phyloP scores from a whole-genome alignment of 164 flowering plant species.

The Umbilicus rupestris region DNA sequence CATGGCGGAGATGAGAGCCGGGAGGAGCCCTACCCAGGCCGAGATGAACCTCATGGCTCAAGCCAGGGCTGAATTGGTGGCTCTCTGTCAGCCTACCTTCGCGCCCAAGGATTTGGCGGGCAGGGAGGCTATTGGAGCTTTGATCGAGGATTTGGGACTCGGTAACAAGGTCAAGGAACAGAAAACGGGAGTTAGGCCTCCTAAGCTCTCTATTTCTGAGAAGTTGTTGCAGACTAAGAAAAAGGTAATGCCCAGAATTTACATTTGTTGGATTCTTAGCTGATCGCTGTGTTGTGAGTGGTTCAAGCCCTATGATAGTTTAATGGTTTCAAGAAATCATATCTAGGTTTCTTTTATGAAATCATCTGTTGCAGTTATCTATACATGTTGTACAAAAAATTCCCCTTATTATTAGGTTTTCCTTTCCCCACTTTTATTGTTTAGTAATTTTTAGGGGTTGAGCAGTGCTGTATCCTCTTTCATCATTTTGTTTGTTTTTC shows the following conservation, averaged over 20 bases:
- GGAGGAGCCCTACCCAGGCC: constrained; percentile 41
- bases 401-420: too few species aligned
- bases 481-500: too few species aligned
- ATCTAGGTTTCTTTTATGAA: too few species aligned
- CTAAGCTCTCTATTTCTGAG: constrained; percentile 57
- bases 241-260: constrained; percentile 35
- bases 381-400: too few species aligned
- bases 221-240: constrained; percentile 39
- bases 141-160: constrained; percentile 74
- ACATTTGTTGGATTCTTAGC: background rate
- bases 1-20: constrained; percentile 55
- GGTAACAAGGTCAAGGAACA: constrained; percentile 39
- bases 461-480: too few species aligned
- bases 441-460: too few species aligned
- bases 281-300: too few species aligned
- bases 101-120: constrained; percentile 65
- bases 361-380: too few species aligned
- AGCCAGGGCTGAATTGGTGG: constrained; percentile 54
- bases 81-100: constrained; percentile 33
- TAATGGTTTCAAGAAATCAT: background rate
- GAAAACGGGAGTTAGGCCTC: constrained; percentile 45
- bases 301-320: background rate
- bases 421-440: too few species aligned
- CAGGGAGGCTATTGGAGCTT: constrained; percentile 38
- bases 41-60: constrained; percentile 60